phyloP scores from a whole-genome alignment of 495 filamentous ascomycete species.

The Penicillium parvum region DNA sequence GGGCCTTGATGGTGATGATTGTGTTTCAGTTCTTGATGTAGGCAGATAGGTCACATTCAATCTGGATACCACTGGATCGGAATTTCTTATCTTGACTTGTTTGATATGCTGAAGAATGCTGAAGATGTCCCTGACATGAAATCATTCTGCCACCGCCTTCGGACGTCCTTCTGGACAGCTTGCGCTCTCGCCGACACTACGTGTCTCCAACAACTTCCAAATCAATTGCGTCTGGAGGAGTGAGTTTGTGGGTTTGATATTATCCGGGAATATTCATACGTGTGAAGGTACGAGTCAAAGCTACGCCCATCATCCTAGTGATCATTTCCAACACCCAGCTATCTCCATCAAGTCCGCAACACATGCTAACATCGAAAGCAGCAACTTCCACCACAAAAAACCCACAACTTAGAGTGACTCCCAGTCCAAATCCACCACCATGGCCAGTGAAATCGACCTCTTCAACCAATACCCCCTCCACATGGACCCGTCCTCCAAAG shows the following conservation, averaged over 20 bases:
- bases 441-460: conserved; percentile 53
- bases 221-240: too few relatives aligned
- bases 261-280: too few relatives aligned
- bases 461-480: conserved; percentile 78
- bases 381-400: not conserved
- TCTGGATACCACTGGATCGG: not conserved
- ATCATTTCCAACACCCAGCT: not conserved
- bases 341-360: conserved; percentile 3
- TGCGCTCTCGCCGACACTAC: conserved; percentile 14
- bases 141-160: conserved; percentile 26
- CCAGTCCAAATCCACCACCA: conserved; percentile 21
- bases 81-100: not conserved
- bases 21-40: conserved; percentile 15
- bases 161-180: conserved; percentile 23
- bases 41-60: conserved; percentile 12
- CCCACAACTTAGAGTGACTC: too few relatives aligned
- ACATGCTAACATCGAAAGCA: conserved; percentile 11
- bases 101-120: too few relatives aligned
- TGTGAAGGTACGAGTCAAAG: too few relatives aligned
- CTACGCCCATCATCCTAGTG: not conserved
- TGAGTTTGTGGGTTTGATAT: too few relatives aligned
- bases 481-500: conserved; percentile 74
- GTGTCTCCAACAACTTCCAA: not conserved
- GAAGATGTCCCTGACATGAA: not conserved
- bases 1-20: conserved; percentile 7